Evolutionary conservation across 108 stramenopile genomes (phyloP).

Genomic region (Fragilaria crotonensis): DNA sequence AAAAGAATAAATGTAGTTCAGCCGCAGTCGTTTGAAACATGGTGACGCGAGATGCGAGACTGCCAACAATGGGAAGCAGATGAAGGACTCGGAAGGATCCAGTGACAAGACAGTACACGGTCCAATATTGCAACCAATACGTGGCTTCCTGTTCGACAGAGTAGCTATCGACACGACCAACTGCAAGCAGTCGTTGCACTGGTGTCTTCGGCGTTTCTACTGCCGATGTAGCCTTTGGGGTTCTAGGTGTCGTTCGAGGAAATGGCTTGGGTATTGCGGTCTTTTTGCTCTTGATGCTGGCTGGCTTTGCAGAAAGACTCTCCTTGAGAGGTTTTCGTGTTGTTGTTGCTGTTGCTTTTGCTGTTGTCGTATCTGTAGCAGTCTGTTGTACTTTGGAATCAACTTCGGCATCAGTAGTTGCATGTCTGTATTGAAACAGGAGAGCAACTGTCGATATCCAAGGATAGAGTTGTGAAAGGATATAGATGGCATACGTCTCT

Average conservation of each 20-base stretch:
- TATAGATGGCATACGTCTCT: slow-evolving; percentile 33
- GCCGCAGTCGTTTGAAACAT: neutral
- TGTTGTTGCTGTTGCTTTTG: neutral
- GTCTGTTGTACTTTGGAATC: neutral
- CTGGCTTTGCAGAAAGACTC: slow-evolving; percentile 1
- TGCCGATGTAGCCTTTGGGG: too few relatives aligned
- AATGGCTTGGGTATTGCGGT: slow-evolving; percentile 1
- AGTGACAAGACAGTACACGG: slow-evolving; percentile 45
- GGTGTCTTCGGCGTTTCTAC: too few relatives aligned
- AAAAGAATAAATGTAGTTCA: slow-evolving; percentile 61
- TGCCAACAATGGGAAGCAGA: slow-evolving; percentile 46
- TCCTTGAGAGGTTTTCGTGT: slow-evolving; percentile 3
- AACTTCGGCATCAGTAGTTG: too few relatives aligned
- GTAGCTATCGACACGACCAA: too few relatives aligned
- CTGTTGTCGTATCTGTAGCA: neutral
- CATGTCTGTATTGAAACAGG: slow-evolving; percentile 21
- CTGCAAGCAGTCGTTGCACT: too few relatives aligned
- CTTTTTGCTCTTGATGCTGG: neutral
- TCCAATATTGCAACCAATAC: slow-evolving; percentile 69
- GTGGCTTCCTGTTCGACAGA: slow-evolving; percentile 8
- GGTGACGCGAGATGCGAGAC: slow-evolving; percentile 7
- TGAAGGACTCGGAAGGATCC: slow-evolving; percentile 26
- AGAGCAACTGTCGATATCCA: slow-evolving; percentile 37
- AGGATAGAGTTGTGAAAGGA: slow-evolving; percentile 50
- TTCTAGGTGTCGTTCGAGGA: too few relatives aligned